These are phyloP conservation scores for Trichopus zeylanicus DNA, from an alignment of 116 monocot genomes.

Conservation along the genomic window DNA sequence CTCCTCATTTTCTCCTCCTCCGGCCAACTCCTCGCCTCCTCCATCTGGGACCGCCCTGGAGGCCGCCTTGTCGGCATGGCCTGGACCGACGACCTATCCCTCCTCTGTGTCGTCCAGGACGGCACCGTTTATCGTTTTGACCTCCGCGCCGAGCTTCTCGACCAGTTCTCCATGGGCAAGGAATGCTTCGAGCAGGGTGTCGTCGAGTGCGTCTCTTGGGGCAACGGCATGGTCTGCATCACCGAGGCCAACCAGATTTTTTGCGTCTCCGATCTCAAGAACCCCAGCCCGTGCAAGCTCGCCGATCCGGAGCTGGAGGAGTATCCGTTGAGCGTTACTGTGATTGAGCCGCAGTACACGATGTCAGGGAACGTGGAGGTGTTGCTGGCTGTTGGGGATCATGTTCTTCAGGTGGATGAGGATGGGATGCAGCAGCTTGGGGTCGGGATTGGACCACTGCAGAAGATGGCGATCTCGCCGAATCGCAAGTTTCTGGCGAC, in stretches of 20 bases:
- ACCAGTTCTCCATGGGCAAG: slow-evolving; percentile 47
- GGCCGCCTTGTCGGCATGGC: slow-evolving; percentile 79
- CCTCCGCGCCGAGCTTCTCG: slow-evolving; percentile 32
- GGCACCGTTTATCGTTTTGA: slow-evolving; percentile 69
- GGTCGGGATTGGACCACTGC: slow-evolving; percentile 52
- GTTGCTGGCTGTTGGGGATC: slow-evolving; percentile 59
- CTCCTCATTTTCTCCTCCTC: slow-evolving; percentile 81
- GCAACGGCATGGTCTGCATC: slow-evolving; percentile 60
- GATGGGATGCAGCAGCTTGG: slow-evolving; percentile 68
- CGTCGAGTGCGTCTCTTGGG: slow-evolving; percentile 73
- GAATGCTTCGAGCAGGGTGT: slow-evolving; percentile 71
- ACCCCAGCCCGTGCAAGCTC: slow-evolving; percentile 55
- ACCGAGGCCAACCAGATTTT: slow-evolving; percentile 61
- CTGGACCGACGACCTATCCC: slow-evolving; percentile 60
- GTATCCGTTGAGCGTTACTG: slow-evolving; percentile 61
- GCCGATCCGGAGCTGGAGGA: slow-evolving; percentile 59
- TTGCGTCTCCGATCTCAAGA: slow-evolving; percentile 64
- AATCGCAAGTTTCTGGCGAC: slow-evolving; percentile 80
- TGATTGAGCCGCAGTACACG: slow-evolving; percentile 83
- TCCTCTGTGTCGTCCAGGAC: slow-evolving; percentile 65
- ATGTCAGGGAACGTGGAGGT: slow-evolving; percentile 96
- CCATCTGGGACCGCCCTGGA: slow-evolving; percentile 70
- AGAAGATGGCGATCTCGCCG: slow-evolving; percentile 77
- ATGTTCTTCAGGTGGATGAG: slow-evolving; percentile 62
- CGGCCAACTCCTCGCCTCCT: slow-evolving; percentile 53